Percentiles rank a stretch among this genome's conserved stretches.
Evolutionary conservation across 2,329 filamentous ascomycete species (phyloP).

Genomic region (Phoma herbarum): DNA sequence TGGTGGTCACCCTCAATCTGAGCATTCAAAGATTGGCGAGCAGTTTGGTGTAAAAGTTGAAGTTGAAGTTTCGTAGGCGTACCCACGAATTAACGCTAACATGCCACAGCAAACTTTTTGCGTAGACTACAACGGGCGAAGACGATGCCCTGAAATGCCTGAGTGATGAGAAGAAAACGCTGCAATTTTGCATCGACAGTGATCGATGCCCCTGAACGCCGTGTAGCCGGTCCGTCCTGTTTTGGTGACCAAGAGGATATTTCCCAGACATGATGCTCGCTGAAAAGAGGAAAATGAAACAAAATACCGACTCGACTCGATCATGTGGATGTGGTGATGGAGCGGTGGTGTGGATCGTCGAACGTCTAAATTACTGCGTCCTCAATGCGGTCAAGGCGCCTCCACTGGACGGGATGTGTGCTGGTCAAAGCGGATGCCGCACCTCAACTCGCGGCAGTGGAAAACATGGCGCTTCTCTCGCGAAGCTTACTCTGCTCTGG

Average conservation of each 20-base stretch:
- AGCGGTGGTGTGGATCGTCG: conserved; percentile 38
- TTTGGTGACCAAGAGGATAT: conserved; percentile 43
- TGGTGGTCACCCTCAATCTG: background rate
- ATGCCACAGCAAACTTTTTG: conserved; percentile 42
- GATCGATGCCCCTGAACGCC: conserved; percentile 41
- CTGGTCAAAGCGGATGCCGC: conserved; percentile 36
- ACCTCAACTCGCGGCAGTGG: conserved; percentile 41
- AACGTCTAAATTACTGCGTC: conserved; percentile 50
- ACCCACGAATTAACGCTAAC: conserved; percentile 19
- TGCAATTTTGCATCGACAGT: conserved; percentile 41
- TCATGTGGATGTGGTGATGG: conserved; percentile 27
- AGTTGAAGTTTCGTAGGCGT: conserved; percentile 8
- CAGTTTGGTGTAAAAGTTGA: conserved; percentile 5
- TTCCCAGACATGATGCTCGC: conserved; percentile 37
- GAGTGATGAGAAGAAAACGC: conserved; percentile 33
- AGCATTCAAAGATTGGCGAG: background rate
- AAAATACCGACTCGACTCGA: conserved; percentile 27
- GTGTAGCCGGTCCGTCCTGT: conserved; percentile 43
- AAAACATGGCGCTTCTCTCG: conserved; percentile 45
- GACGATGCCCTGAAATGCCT: conserved; percentile 28
- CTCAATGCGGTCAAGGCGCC: conserved; percentile 35
- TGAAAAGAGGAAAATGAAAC: conserved; percentile 27
- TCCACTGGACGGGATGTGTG: conserved; percentile 31
- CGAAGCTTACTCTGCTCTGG: conserved; percentile 47
- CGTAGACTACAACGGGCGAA: conserved; percentile 48